Conservation (phyloP, 1,284 basidiomycete genomes). For the Trichosporon sp. region DNA sequence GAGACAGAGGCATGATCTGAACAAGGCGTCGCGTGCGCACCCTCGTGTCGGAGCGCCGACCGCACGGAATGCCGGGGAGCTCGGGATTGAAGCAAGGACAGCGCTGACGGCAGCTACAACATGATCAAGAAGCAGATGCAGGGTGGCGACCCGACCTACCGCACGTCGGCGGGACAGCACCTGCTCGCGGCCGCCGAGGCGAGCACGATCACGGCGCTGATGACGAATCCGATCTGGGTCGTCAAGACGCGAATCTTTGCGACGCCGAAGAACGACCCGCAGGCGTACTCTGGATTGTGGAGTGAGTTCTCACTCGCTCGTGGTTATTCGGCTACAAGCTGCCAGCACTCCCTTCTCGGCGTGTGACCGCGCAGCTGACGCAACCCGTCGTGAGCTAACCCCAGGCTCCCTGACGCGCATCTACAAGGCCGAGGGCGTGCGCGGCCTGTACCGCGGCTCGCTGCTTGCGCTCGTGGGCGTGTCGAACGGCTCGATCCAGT, state of each 20-base stretch:
- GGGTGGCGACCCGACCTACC: conserved; percentile 43
- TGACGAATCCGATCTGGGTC: conserved; percentile 99
- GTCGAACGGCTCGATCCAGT: conserved; percentile 92
- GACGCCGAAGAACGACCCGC: conserved; percentile 61
- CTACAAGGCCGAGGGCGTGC: conserved; percentile 66
- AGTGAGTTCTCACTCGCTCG: conserved; percentile 56
- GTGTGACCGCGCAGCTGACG: too few species aligned
- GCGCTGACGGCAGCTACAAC: conserved; percentile 67
- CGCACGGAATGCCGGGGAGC: too few species aligned
- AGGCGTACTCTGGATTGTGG: conserved; percentile 71
- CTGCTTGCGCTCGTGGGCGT: conserved; percentile 87
- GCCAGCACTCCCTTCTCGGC: background rate
- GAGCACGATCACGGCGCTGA: conserved; percentile 84
- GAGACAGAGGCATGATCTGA: too few species aligned
- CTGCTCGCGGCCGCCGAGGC: conserved; percentile 90
- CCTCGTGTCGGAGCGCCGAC: too few species aligned
- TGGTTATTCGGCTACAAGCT: too few species aligned
- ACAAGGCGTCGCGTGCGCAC: conserved; percentile 1
- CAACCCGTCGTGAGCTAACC: too few species aligned
- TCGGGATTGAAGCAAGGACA: background rate
- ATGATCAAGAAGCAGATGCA: conserved; percentile 74
- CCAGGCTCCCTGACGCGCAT: conserved; percentile 48
- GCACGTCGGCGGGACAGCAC: conserved; percentile 71
- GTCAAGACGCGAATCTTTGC: conserved; percentile 98
- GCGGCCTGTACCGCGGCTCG: conserved; percentile 83